Conservation (phyloP, 1,284 basidiomycete genomes). For the Inonotus hispidus region DNA sequence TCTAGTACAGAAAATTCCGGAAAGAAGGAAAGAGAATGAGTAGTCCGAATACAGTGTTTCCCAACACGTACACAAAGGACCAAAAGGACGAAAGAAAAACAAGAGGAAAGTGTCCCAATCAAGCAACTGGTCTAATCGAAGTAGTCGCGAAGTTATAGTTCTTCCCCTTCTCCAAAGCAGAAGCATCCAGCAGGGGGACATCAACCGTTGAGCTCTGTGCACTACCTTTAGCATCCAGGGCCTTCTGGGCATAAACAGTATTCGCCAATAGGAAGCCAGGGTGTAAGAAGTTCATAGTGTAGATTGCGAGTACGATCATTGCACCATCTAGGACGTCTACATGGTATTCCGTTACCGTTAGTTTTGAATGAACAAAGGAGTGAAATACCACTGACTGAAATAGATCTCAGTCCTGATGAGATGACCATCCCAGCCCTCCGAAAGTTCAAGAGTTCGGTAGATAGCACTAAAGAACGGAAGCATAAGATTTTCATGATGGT, state of each 20-base stretch:
- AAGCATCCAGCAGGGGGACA: not conserved
- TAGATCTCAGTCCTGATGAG: constrained; percentile 34
- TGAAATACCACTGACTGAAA: constrained; percentile 30
- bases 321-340: constrained; percentile 33
- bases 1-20: too few relatives aligned
- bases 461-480: constrained; percentile 26
- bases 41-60: not conserved
- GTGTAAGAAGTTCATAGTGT: constrained; percentile 27
- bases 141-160: not conserved
- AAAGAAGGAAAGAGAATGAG: not conserved
- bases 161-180: not conserved
- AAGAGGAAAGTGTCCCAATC: not conserved
- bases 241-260: not conserved
- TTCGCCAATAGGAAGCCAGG: constrained; percentile 19
- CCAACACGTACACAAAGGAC: not conserved
- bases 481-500: not conserved
- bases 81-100: not conserved
- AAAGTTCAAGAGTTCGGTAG: constrained; percentile 36
- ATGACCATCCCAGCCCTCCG: constrained; percentile 32
- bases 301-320: constrained; percentile 27
- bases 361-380: not conserved
- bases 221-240: not conserved
- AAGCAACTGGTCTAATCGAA: not conserved
- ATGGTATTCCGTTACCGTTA: not conserved
- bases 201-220: not conserved